Percentiles rank a stretch among this genome's conserved stretches.
phyloP scores from a whole-genome alignment of 1,284 basidiomycete species.

The Omphalotus olearius region DNA sequence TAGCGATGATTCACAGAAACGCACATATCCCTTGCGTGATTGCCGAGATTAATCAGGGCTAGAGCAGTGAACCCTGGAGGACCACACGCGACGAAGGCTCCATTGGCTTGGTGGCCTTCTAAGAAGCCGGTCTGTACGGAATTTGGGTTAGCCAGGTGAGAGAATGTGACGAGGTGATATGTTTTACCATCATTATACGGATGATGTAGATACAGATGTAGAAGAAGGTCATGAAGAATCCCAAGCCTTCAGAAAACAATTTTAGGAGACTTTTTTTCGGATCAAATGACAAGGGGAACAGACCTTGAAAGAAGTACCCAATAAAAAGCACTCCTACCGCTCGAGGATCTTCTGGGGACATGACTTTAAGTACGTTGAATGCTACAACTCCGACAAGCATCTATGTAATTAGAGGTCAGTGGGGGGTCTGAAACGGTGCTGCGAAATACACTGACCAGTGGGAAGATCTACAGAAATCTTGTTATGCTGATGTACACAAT shows the following conservation, averaged over 20 bases:
- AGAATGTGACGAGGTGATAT: neutral
- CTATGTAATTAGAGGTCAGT: conserved; percentile 19
- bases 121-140: conserved; percentile 41
- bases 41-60: conserved; percentile 43
- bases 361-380: conserved; percentile 39
- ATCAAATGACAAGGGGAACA: conserved; percentile 3
- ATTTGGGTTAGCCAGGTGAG: neutral
- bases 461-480: conserved; percentile 33
- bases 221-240: conserved; percentile 49
- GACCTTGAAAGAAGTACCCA: conserved; percentile 48
- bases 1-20: conserved; percentile 14
- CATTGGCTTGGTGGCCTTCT: conserved; percentile 46
- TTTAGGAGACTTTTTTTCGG: conserved; percentile 4
- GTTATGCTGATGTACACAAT: neutral
- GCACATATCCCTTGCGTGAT: conserved; percentile 34
- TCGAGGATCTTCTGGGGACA: conserved; percentile 31
- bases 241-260: conserved; percentile 31
- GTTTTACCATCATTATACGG: conserved; percentile 39
- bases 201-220: conserved; percentile 48
- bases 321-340: conserved; percentile 37
- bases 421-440: neutral
- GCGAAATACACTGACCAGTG: conserved; percentile 29
- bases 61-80: conserved; percentile 48
- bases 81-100: conserved; percentile 41
- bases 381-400: conserved; percentile 48